A percentile compares a stretch with the other conserved stretches of the same genome.
Evolutionary conservation across 2,329 filamentous ascomycete genomes (phyloP).

Genomic region (Neospermospora avenae): DNA sequence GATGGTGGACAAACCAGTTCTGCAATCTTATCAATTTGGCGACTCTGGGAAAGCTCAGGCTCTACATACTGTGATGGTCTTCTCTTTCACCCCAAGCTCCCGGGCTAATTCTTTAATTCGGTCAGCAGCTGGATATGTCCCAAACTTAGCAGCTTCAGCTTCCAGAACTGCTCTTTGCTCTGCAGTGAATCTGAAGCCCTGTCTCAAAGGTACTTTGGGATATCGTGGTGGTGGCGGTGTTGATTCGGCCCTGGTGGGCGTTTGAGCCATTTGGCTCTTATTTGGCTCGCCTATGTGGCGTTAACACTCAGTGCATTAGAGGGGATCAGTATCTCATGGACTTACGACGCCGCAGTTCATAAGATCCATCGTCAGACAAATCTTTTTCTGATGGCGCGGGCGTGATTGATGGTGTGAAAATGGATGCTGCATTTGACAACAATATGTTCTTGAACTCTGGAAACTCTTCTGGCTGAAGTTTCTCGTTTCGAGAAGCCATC

Average conservation of each 20-base stretch:
- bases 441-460: not conserved
- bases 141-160: slow-evolving; percentile 6
- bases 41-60: not conserved
- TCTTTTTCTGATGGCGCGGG: slow-evolving; percentile 3
- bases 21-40: not conserved
- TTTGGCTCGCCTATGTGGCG: not conserved
- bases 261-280: slow-evolving; percentile 1
- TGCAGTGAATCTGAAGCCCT: slow-evolving; percentile 4
- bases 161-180: slow-evolving; percentile 9
- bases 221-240: not conserved
- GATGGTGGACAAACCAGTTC: slow-evolving; percentile 13
- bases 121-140: slow-evolving; percentile 3
- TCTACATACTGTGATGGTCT: slow-evolving; percentile 11
- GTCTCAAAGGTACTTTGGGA: not conserved
- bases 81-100: slow-evolving; percentile 10
- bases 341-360: not conserved
- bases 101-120: slow-evolving; percentile 7
- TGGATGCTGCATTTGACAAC: not conserved
- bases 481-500: not conserved
- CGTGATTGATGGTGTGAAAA: not conserved
- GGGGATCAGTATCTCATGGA: not conserved
- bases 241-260: not conserved
- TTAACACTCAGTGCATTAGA: not conserved
- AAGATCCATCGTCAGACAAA: not conserved
- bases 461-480: not conserved